Base-by-base conservation (phyloP, 139 green algal genomes). In the Auxenochlorella pyrenoidosa region DNA sequence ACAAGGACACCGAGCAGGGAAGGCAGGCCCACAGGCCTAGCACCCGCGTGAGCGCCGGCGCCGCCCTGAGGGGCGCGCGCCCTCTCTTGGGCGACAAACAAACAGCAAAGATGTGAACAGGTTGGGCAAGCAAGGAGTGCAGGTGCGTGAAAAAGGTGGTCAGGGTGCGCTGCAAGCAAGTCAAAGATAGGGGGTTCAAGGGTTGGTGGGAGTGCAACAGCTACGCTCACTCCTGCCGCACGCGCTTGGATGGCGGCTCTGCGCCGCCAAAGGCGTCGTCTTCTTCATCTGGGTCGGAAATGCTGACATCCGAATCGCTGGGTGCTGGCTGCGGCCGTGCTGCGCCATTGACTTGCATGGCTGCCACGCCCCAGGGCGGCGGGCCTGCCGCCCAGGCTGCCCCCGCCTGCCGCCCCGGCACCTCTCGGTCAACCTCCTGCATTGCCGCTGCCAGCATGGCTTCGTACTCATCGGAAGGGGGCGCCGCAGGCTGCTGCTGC, bases 401-500 rank as follows among this genome's bases (percentile, higher is more conserved):
- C 30, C 51, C 54, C 0, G 44, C n/a, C 63, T 36, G 38, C 63
- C 15, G 80, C 60, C 28, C 30, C 80, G 28, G 16, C n/a, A 30
- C 16, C 80, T 34, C 22, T 40, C 63, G 26, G 34, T 41, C 72
- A 3, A 34, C 54, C 70, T 28, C n/a, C 34, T 6, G 70, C 34
- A 47, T 60, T 40, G 40, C 79, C 8, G 79, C 79, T 1, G 79
- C 79, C 43, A 60, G 40, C 79, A 85, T 75, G 16, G 38, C 79
- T n/a, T 75, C 59, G 40, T 85, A 75, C 2, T 75, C 79, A 18
- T 85, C 79, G 1, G 13, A 13, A 2, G 76, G 76, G 58, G 54
- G 44, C 43, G 13, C 40, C 34, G 32, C 47, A n/a, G 22, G 30
- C 77, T 68, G 77, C 77, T 59, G 77, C 78, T 83, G 78, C 36